Conservation (phyloP, 192 early-diverging fungal species). For the Coemansia sp. region DNA sequence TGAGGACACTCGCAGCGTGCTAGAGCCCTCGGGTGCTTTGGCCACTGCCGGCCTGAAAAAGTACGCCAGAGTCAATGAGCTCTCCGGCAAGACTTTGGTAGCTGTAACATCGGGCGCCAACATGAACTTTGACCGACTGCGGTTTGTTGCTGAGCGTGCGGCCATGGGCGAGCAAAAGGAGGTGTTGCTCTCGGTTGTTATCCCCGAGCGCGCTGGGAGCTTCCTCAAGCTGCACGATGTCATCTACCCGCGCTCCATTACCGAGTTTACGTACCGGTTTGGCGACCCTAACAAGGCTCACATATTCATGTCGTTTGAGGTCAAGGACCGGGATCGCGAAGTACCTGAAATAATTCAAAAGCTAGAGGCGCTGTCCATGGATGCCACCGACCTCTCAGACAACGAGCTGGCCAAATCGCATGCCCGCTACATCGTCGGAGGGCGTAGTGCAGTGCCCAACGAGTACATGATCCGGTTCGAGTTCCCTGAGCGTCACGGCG, state of each 20-base stretch:
- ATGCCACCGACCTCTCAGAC: slow-evolving; percentile 79
- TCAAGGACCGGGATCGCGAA: slow-evolving; percentile 71
- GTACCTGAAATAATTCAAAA: slow-evolving; percentile 67
- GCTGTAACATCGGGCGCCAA: slow-evolving; percentile 92
- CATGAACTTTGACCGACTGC: slow-evolving; percentile 98
- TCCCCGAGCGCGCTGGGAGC: slow-evolving; percentile 89
- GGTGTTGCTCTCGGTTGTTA: slow-evolving; percentile 87
- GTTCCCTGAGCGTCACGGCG: slow-evolving; percentile 96
- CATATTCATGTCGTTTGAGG: slow-evolving; percentile 89
- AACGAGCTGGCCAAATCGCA: slow-evolving; percentile 98
- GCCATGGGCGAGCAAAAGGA: slow-evolving; percentile 91
- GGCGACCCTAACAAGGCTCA: slow-evolving; percentile 74
- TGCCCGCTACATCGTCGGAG: slow-evolving; percentile 91
- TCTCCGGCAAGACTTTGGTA: slow-evolving; percentile 64
- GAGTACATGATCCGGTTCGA: slow-evolving; percentile 93
- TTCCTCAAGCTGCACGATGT: slow-evolving; percentile 78
- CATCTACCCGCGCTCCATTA: slow-evolving; percentile 83
- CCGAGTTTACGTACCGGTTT: slow-evolving; percentile 88
- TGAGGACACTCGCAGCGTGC: slow-evolving; percentile 90
- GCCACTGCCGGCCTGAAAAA: slow-evolving; percentile 86
- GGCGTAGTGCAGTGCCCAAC: slow-evolving; percentile 72
- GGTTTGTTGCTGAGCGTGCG: slow-evolving; percentile 96
- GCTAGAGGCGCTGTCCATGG: slow-evolving; percentile 66
- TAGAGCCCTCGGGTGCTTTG: slow-evolving; percentile 95
- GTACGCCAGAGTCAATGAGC: slow-evolving; percentile 63